Conservation (phyloP, 2,329 filamentous ascomycete genomes). For the Hortaea sp. region DNA sequence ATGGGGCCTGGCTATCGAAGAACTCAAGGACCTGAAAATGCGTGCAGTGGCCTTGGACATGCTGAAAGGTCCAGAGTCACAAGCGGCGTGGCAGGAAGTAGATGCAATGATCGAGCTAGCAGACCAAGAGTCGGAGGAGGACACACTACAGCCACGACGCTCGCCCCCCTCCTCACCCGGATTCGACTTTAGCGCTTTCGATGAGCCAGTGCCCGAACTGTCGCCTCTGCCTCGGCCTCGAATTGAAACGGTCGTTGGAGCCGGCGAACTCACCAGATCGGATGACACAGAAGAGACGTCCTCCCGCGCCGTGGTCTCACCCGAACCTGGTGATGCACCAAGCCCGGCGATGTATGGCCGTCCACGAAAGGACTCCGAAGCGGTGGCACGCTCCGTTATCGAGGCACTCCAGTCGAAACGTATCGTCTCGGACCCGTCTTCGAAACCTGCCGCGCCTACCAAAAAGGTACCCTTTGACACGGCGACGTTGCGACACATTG, state of each 20-base stretch:
- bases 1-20: slow-evolving; percentile 70
- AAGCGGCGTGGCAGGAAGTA: slow-evolving; percentile 63
- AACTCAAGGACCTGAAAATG: slow-evolving; percentile 66
- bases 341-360: slow-evolving; percentile 14
- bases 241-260: not conserved
- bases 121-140: slow-evolving; percentile 52
- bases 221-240: not conserved
- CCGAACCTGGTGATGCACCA: not conserved
- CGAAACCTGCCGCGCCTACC: slow-evolving; percentile 20
- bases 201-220: slow-evolving; percentile 27
- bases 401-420: slow-evolving; percentile 43
- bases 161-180: slow-evolving; percentile 48
- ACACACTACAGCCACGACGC: slow-evolving; percentile 37
- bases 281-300: not conserved
- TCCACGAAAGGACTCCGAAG: slow-evolving; percentile 46
- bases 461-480: slow-evolving; percentile 58
- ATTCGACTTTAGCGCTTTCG: slow-evolving; percentile 49
- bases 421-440: slow-evolving; percentile 15
- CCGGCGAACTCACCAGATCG: slow-evolving; percentile 14
- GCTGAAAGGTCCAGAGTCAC: slow-evolving; percentile 47
- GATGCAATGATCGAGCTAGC: slow-evolving; percentile 83
- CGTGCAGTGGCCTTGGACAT: slow-evolving; percentile 60
- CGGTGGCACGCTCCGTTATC: slow-evolving; percentile 52
- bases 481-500: slow-evolving; percentile 52
- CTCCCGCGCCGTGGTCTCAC: not conserved